These are phyloP conservation scores for Silene vulgaris DNA, from an alignment of 179 eudicot species.

Conservation along the genomic window DNA sequence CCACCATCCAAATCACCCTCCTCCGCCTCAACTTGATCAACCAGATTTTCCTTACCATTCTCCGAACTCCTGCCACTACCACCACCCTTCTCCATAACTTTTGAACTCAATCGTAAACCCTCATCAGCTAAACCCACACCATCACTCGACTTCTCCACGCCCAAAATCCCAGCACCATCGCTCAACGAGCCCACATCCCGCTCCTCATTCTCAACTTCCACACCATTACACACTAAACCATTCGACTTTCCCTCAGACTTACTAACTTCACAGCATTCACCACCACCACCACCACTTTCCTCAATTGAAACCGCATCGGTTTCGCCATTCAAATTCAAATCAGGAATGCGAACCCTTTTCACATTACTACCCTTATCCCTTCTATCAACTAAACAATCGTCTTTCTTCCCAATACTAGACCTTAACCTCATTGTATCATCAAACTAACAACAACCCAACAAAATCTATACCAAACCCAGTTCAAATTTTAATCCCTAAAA, in stretches of 20 bases:
- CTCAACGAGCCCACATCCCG: neutral
- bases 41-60: no score
- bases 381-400: conserved; percentile 17
- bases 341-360: conserved; percentile 27
- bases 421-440: conserved; percentile 39
- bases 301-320: conserved; percentile 15
- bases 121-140: neutral
- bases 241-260: conserved; percentile 16
- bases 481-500: conserved; percentile 20
- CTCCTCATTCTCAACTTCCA: conserved; percentile 27
- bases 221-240: conserved; percentile 19
- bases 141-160: conserved; percentile 16
- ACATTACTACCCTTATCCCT: conserved; percentile 16
- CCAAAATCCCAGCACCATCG: neutral
- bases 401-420: conserved; percentile 34
- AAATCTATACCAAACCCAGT: conserved; percentile 16
- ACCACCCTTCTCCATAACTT: neutral
- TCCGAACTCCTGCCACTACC: no score
- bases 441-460: conserved; percentile 19
- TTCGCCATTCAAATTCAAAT: conserved; percentile 33
- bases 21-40: conserved; percentile 10
- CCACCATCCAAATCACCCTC: neutral
- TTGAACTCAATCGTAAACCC: conserved; percentile 2
- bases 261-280: conserved; percentile 19
- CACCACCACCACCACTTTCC: conserved; percentile 9